These are phyloP conservation scores for Pleurotus sapidus DNA, from an alignment of 768 basidiomycete genomes.

Conservation along the genomic window DNA sequence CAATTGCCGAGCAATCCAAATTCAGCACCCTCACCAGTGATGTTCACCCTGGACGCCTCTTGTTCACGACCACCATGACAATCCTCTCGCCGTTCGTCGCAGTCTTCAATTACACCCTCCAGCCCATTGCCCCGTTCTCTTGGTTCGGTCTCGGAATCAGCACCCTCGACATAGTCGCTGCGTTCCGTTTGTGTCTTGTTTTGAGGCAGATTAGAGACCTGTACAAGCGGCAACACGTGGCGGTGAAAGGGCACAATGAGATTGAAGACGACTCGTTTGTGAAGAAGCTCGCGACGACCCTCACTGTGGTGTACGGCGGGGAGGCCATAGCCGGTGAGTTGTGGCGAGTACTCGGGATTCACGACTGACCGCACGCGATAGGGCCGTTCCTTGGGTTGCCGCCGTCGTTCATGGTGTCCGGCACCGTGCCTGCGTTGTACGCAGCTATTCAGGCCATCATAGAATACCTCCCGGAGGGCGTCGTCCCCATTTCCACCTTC, in stretches of 20 bases:
- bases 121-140: slow-evolving; percentile 63
- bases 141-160: slow-evolving; percentile 61
- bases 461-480: slow-evolving; percentile 46
- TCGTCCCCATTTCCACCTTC: slow-evolving; percentile 46
- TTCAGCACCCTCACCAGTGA: not conserved
- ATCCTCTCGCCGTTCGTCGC: slow-evolving; percentile 40
- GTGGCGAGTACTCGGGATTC: no score
- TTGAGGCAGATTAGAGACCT: slow-evolving; percentile 66
- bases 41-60: not conserved
- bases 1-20: not conserved
- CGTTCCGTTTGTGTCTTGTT: slow-evolving; percentile 65
- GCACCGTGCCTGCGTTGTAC: slow-evolving; percentile 63
- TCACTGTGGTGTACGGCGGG: slow-evolving; percentile 77
- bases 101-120: slow-evolving; percentile 49
- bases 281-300: slow-evolving; percentile 52
- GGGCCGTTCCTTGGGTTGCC: slow-evolving; percentile 63
- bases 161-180: slow-evolving; percentile 65
- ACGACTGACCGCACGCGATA: slow-evolving; percentile 18
- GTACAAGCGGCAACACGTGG: slow-evolving; percentile 39
- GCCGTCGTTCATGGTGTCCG: slow-evolving; percentile 81
- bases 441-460: slow-evolving; percentile 57
- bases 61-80: slow-evolving; percentile 23
- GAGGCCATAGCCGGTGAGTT: slow-evolving; percentile 62
- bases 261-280: slow-evolving; percentile 55
- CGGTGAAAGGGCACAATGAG: slow-evolving; percentile 29